Evolutionary conservation across 31 red algal species (phyloP).

Genomic region (Bonnemaisonia californica): DNA sequence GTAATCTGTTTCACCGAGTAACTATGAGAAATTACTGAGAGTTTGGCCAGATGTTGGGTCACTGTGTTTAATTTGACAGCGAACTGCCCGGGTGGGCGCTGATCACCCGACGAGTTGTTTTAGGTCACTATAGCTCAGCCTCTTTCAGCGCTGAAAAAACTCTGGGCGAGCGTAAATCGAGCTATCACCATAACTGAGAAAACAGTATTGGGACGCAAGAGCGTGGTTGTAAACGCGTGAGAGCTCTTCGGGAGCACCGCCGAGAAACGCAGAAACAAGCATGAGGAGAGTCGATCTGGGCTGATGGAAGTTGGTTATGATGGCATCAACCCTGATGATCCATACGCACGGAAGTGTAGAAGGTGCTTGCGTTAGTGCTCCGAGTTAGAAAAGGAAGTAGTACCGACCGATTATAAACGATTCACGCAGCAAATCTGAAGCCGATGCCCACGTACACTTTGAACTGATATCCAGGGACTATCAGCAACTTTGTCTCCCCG

Average conservation of each 20-base stretch:
- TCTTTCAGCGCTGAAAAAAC: too few species aligned
- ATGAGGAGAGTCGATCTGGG: conserved; percentile 93
- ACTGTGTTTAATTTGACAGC: too few species aligned
- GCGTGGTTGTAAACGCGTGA: conserved; percentile 74
- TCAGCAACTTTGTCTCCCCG: conserved; percentile 87
- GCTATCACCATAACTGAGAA: conserved; percentile 95
- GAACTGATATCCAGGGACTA: conserved; percentile 91
- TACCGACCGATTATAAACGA: too few species aligned
- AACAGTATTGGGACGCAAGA: conserved; percentile 74
- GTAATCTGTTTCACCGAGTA: too few species aligned
- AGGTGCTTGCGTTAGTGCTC: too few species aligned
- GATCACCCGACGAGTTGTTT: too few species aligned
- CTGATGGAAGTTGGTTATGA: conserved; percentile 99
- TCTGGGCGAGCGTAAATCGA: conserved; percentile 68
- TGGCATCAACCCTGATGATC: conserved; percentile 41
- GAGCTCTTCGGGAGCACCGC: conserved; percentile 60
- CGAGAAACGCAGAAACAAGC: conserved; percentile 94
- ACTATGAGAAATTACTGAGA: too few species aligned
- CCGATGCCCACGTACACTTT: conserved; percentile 75
- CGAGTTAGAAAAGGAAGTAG: too few species aligned
- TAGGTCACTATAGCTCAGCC: too few species aligned
- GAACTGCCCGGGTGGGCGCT: too few species aligned
- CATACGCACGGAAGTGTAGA: not conserved
- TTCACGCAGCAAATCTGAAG: too few species aligned
- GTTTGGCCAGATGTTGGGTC: too few species aligned